Evolutionary conservation across 1,139 yeast species (phyloP).

Genomic region (Magnusiomyces tetraspermus): DNA sequence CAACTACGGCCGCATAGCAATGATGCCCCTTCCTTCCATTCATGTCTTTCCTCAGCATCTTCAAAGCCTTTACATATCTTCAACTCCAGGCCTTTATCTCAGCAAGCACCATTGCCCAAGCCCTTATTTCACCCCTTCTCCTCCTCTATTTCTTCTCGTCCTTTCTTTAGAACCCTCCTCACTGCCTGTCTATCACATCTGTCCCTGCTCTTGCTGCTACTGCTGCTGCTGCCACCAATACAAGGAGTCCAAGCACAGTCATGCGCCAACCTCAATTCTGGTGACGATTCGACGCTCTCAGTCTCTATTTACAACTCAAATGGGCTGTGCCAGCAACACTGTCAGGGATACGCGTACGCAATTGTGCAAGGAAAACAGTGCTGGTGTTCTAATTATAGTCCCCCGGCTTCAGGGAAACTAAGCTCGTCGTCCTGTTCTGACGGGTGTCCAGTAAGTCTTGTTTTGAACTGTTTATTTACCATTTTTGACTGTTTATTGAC

Average conservation of each 20-base stretch:
- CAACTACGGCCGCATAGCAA: too few relatives aligned
- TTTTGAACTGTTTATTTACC: not conserved
- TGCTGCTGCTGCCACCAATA: too few relatives aligned
- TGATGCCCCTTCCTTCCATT: too few relatives aligned
- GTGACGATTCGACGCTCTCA: conserved; percentile 22
- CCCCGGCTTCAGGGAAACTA: conserved; percentile 32
- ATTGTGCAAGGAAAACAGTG: conserved; percentile 44
- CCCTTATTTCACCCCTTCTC: too few relatives aligned
- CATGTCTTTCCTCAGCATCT: too few relatives aligned
- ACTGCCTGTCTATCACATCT: not conserved
- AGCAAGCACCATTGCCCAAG: too few relatives aligned
- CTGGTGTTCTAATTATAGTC: conserved; percentile 53
- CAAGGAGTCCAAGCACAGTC: too few relatives aligned
- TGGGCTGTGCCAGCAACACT: conserved; percentile 45
- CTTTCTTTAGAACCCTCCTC: too few relatives aligned
- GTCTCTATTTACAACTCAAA: conserved; percentile 40
- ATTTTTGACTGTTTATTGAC: not conserved
- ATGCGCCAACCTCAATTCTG: conserved; percentile 44
- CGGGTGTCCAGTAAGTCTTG: conserved; percentile 38
- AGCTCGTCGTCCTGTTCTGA: conserved; percentile 36
- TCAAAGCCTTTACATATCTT: too few relatives aligned
- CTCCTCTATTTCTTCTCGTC: too few relatives aligned
- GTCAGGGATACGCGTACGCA: conserved; percentile 48
- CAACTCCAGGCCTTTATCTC: too few relatives aligned
- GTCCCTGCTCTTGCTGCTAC: conserved; percentile 13